phyloP scores from a whole-genome alignment of 192 early-diverging fungal species.

The Lobosporangium transversale region DNA sequence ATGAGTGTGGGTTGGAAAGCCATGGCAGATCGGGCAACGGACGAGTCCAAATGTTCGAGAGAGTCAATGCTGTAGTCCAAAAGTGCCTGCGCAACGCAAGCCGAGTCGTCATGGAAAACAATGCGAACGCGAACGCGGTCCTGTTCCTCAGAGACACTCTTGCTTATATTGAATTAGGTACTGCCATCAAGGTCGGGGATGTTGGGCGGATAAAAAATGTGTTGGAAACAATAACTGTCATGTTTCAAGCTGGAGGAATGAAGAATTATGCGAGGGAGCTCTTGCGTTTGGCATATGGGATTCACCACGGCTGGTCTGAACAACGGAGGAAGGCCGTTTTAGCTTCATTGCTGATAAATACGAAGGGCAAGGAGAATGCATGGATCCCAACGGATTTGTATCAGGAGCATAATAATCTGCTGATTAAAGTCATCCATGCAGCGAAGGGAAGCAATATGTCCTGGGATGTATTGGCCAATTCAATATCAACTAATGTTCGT shows the following conservation, averaged over 20 bases:
- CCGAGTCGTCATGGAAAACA: not conserved
- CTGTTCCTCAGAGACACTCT: slow-evolving; percentile 5
- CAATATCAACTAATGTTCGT: slow-evolving; percentile 54
- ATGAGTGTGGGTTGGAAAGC: not conserved
- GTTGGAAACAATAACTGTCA: slow-evolving; percentile 5
- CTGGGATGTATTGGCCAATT: not conserved
- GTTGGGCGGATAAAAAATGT: slow-evolving; percentile 17
- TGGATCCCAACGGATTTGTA: slow-evolving; percentile 22
- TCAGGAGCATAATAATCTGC: slow-evolving; percentile 34
- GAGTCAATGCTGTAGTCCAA: too few species aligned
- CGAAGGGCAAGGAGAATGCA: slow-evolving; percentile 1
- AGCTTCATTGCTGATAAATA: slow-evolving; percentile 19
- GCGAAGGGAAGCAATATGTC: slow-evolving; percentile 3
- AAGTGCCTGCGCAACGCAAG: too few species aligned
- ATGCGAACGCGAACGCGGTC: too few species aligned
- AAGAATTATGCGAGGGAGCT: slow-evolving; percentile 21
- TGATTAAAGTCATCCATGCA: slow-evolving; percentile 6
- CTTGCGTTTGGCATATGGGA: slow-evolving; percentile 5
- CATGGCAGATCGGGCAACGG: not conserved
- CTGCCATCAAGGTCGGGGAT: slow-evolving; percentile 23
- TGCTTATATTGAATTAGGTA: slow-evolving; percentile 6
- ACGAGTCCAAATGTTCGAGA: too few species aligned
- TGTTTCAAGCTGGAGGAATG: slow-evolving; percentile 11
- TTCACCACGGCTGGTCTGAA: slow-evolving; percentile 7
- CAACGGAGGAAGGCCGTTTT: not conserved